Base-by-base conservation (phyloP, 352 stramenopile species). In the Phytophthora cryptogea region DNA sequence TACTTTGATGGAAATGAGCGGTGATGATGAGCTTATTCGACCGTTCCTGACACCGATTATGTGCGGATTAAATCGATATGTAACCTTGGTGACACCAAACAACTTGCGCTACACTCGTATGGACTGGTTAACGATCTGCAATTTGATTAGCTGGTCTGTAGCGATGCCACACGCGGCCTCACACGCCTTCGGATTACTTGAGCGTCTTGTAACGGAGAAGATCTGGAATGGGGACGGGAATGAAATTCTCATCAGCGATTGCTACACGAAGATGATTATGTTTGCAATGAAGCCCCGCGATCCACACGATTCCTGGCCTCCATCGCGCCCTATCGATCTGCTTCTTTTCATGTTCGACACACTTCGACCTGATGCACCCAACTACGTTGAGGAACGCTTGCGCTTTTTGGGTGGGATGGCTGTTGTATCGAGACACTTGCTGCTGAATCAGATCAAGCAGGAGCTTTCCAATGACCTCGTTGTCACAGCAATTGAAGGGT, bases 31-130 rank as follows among this genome's bases (percentile, higher is more conserved):
- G 40, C 61, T 92, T 5, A 70, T 88, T 36, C 60, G 71, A 43
- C 82, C 82, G 5, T 92, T 88, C 55, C 35, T 92, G 47, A 72
- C 78, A n/a, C 57, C 78, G 36, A 76, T 92, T 31, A 76, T 87
- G 54, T 78, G 72, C 20, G 79, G 81, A 11, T 58, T 84, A 36
- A 49, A 76, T 43, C 63, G 56, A 39, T 76, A 81, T 42, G 70
- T 83, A 3, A 33, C 62, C 4, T 35, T 70, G 17, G 46, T 80
- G 14, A 26, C 63, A 27, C 66, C 70, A 20, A 74, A 43, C 20
- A 66, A 67, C 5, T 39, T 84, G 8, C 59, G 53, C 20, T 83
- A 74, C 48, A 65, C 67, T n/a, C 74, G 68, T 1, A 71, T 74
- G 44, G 72, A 89, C 31, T 92, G 83, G 83, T 35, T 86, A 16